These are phyloP conservation scores for Thermomucor indicae-seudaticae DNA, from an alignment of 371 early-diverging fungal species.

Conservation along the genomic window DNA sequence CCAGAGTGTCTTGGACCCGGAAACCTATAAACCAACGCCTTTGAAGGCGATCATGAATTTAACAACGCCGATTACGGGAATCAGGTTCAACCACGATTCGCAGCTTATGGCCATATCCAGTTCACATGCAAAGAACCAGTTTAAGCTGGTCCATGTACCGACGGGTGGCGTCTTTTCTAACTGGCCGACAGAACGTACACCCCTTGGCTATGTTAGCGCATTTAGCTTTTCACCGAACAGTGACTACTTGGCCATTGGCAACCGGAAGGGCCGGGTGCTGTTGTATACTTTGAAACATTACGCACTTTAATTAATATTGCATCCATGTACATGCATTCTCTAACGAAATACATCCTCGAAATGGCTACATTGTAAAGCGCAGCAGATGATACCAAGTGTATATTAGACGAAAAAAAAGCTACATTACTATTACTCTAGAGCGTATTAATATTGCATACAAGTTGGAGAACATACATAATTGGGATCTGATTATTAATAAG, in stretches of 20 bases:
- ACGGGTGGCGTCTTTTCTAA: conserved; percentile 78
- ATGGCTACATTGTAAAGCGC: no score
- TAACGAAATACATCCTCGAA: no score
- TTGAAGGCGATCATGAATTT: conserved; percentile 76
- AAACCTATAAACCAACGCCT: conserved; percentile 55
- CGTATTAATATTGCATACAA: no score
- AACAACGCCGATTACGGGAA: conserved; percentile 71
- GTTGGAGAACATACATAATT: no score
- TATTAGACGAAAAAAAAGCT: no score
- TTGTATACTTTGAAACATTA: conserved; percentile 79
- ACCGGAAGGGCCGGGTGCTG: conserved; percentile 80
- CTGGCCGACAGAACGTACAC: conserved; percentile 87
- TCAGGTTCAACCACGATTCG: conserved; percentile 80
- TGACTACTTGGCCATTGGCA: conserved; percentile 87
- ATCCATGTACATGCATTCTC: no score
- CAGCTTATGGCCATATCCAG: conserved; percentile 79
- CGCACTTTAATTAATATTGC: conserved; percentile 22
- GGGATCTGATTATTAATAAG: no score
- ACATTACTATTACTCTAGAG: no score
- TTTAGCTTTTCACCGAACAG: conserved; percentile 85
- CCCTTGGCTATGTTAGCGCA: conserved; percentile 70
- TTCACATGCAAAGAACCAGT: conserved; percentile 64
- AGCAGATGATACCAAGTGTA: no score
- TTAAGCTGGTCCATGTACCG: conserved; percentile 77
- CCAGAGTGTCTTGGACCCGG: conserved; percentile 32